Conservation (phyloP, 2,329 filamentous ascomycete species). For the Leptographium radiaticola region DNA sequence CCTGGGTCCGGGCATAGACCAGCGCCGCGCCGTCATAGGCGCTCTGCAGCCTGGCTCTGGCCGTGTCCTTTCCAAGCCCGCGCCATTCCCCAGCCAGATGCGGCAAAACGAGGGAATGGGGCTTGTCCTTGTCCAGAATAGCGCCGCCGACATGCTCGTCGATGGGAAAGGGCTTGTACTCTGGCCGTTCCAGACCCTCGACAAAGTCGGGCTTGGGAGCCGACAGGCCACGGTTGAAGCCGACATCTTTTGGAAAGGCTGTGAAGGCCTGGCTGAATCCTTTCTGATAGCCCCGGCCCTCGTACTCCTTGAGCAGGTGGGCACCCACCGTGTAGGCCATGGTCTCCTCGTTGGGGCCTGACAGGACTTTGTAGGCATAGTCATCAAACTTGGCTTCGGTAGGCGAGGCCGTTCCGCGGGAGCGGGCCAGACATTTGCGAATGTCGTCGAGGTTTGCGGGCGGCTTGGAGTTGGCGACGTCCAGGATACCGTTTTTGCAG, state of each 20-base stretch:
- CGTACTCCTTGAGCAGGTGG: too few species aligned
- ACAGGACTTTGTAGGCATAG: too few species aligned
- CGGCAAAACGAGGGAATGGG: conserved; percentile 13
- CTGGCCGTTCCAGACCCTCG: not conserved
- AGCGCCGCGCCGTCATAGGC: conserved; percentile 16
- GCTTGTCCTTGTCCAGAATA: conserved; percentile 10
- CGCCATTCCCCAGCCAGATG: conserved; percentile 17
- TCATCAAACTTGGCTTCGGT: too few species aligned
- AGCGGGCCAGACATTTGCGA: too few species aligned
- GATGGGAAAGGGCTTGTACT: not conserved
- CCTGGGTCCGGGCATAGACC: conserved; percentile 15
- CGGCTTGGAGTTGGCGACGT: too few species aligned
- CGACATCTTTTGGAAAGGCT: not conserved
- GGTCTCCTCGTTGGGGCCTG: too few species aligned
- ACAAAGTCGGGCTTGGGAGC: not conserved
- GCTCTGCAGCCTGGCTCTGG: conserved; percentile 10
- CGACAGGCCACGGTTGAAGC: not conserved
- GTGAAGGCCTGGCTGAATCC: not conserved
- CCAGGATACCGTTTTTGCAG: too few species aligned
- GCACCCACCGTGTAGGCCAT: too few species aligned
- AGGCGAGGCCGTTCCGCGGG: too few species aligned
- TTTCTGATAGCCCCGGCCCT: too few species aligned
- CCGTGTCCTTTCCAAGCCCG: conserved; percentile 5
- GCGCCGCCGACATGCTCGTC: not conserved
- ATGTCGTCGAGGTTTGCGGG: too few species aligned